Conservation (phyloP, 306 rosid genomes). For the Cucumis cinereus region DNA sequence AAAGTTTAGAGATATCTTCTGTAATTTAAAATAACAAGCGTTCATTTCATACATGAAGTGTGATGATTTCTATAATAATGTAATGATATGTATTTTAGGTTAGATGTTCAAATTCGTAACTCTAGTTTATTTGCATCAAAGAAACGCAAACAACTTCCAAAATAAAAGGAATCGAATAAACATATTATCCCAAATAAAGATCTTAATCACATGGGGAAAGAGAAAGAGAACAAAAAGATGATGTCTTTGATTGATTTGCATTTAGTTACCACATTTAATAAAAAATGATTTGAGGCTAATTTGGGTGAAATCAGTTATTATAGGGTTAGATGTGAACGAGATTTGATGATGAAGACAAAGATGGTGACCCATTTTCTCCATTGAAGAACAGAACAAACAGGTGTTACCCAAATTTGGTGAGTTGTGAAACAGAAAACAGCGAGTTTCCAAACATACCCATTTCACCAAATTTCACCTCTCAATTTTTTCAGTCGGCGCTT, state of each 20-base stretch:
- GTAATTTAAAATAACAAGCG: too few relatives aligned
- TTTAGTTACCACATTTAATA: neutral
- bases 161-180: neutral
- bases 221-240: neutral
- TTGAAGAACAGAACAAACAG: neutral
- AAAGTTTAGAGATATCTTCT: too few relatives aligned
- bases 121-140: too few relatives aligned
- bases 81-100: too few relatives aligned
- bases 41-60: too few relatives aligned
- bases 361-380: neutral
- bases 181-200: neutral
- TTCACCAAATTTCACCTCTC: neutral
- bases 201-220: neutral
- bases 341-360: neutral
- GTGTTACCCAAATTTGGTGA: slow-evolving; percentile 2
- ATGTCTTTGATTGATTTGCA: neutral
- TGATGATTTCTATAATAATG: too few relatives aligned
- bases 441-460: slow-evolving; percentile 1
- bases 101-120: too few relatives aligned
- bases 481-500: neutral
- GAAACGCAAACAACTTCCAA: neutral
- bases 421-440: slow-evolving; percentile 8
- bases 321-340: neutral
- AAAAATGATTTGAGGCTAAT: neutral
- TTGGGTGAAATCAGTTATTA: neutral